Conservation (phyloP, 306 rosid genomes). For the Dryas drummondii region DNA sequence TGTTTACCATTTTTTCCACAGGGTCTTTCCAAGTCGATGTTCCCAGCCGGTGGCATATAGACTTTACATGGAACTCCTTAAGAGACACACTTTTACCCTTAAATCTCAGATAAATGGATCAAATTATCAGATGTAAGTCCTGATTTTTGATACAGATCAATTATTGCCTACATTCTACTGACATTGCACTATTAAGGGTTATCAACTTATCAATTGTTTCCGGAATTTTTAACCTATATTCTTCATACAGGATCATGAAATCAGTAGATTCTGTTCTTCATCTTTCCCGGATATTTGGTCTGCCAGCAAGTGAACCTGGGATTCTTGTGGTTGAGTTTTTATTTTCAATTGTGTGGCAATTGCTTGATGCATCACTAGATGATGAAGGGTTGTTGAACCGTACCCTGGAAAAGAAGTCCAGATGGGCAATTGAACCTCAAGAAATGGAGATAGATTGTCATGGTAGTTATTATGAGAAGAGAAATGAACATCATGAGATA, state of each 20-base stretch:
- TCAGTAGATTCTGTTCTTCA: conserved; percentile 66
- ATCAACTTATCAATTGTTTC: neutral
- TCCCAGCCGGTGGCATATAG: conserved; percentile 81
- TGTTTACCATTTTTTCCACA: conserved; percentile 30
- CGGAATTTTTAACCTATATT: conserved; percentile 36
- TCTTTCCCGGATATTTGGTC: conserved; percentile 69
- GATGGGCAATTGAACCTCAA: conserved; percentile 60
- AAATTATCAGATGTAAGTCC: conserved; percentile 60
- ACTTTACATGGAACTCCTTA: conserved; percentile 79
- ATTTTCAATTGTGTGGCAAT: conserved; percentile 78
- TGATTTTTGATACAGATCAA: neutral
- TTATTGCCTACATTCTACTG: neutral
- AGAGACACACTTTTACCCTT: conserved; percentile 69
- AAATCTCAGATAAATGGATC: conserved; percentile 66
- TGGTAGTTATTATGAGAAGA: conserved; percentile 46
- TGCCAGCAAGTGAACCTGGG: conserved; percentile 72
- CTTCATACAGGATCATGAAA: conserved; percentile 72
- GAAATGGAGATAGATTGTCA: conserved; percentile 76
- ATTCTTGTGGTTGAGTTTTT: conserved; percentile 78
- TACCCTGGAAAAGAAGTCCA: conserved; percentile 58
- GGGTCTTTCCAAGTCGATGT: conserved; percentile 81
- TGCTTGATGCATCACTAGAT: conserved; percentile 84
- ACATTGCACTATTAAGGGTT: neutral
- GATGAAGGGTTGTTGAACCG: conserved; percentile 84
- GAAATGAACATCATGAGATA: conserved; percentile 52